These are phyloP conservation scores for Fusarium praegraminearum DNA, from an alignment of 2,329 filamentous ascomycete species.

Conservation along the genomic window DNA sequence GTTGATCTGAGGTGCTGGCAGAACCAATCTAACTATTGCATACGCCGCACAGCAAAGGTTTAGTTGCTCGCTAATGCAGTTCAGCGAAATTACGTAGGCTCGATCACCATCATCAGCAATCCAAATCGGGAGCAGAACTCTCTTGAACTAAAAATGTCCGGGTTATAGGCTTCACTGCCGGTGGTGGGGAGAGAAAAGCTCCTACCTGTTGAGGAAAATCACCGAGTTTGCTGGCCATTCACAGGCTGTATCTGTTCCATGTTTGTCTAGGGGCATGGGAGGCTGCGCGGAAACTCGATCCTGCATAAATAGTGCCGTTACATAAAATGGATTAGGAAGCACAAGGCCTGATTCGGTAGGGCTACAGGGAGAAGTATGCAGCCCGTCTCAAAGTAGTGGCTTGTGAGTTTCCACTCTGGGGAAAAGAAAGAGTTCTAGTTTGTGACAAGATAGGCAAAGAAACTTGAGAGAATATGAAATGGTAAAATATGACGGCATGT, in stretches of 20 bases:
- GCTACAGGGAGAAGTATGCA: constrained; percentile 20
- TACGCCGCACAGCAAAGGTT: neutral
- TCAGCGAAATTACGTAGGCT: neutral
- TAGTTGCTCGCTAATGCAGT: neutral
- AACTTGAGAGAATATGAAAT: neutral
- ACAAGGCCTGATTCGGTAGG: neutral
- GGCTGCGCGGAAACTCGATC: neutral
- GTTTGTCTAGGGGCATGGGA: neutral
- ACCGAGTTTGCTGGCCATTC: neutral
- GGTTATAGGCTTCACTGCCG: constrained; percentile 24
- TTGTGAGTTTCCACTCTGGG: neutral
- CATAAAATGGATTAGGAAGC: constrained; percentile 12
- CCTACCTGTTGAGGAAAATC: neutral
- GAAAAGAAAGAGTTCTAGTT: constrained; percentile 1
- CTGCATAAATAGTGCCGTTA: constrained; percentile 20
- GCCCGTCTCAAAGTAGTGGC: constrained; percentile 13
- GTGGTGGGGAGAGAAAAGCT: constrained; percentile 23
- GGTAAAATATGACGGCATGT: neutral
- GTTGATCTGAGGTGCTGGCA: neutral
- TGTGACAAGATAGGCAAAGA: neutral
- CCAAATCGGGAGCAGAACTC: constrained; percentile 10
- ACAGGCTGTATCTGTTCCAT: neutral
- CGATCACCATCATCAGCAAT: neutral
- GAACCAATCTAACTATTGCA: neutral
- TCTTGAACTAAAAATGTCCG: neutral